Percentiles rank a stretch among this genome's conserved stretches.
Evolutionary conservation across 148 eudicot genomes (phyloP).

Genomic region (Beta vulgaris): DNA sequence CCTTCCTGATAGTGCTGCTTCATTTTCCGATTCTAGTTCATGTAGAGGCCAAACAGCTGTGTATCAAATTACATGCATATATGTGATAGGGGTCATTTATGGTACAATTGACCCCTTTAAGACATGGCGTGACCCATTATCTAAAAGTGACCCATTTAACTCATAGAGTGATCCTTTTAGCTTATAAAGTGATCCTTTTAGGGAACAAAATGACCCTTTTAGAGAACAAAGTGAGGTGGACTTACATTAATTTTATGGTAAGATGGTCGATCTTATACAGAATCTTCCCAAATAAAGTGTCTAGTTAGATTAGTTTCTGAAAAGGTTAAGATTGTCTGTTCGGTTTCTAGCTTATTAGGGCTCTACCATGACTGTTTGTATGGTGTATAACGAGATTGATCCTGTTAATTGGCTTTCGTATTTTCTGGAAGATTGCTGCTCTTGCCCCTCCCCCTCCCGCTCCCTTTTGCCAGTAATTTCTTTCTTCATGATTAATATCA

Average conservation of each 20-base stretch:
- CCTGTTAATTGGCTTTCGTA: not conserved
- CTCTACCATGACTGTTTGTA: not conserved
- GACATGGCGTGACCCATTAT: no score
- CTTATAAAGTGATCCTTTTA: no score
- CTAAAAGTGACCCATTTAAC: no score
- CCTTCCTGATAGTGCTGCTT: not conserved
- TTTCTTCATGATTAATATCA: not conserved
- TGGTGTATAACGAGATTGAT: not conserved
- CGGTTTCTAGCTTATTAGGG: not conserved
- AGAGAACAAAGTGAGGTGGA: no score
- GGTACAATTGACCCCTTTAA: no score
- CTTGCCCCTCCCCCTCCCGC: not conserved
- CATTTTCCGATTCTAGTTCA: not conserved
- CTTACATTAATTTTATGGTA: no score
- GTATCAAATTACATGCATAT: not conserved
- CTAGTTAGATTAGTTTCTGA: not conserved
- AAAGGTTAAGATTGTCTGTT: not conserved
- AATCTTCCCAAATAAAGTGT: not conserved
- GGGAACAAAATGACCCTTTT: no score
- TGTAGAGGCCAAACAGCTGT: not conserved
- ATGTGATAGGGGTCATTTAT: no score
- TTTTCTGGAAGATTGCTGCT: not conserved
- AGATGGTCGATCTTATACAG: no score
- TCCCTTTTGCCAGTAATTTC: not conserved
- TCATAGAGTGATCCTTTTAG: no score